Conservation (phyloP, 768 basidiomycete species). For the Amanita polypyramis region DNA sequence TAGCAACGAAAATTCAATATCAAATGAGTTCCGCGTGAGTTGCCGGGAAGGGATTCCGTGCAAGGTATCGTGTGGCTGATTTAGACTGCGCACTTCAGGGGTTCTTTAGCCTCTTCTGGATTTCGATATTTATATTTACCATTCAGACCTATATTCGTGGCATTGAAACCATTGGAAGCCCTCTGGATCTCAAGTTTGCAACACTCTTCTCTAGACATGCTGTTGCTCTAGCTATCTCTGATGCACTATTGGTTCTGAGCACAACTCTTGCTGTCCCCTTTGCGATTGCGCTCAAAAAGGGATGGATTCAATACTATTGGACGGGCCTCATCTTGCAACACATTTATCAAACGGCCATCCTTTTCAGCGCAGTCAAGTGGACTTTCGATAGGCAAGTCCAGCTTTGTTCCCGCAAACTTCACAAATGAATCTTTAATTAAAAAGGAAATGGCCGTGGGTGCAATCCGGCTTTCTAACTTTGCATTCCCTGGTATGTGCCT, state of each 20-base stretch:
- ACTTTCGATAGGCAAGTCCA: conserved; percentile 66
- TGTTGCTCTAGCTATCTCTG: conserved; percentile 71
- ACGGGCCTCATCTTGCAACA: conserved; percentile 75
- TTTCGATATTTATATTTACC: conserved; percentile 75
- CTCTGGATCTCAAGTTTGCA: conserved; percentile 74
- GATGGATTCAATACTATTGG: conserved; percentile 79
- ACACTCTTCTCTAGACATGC: conserved; percentile 83
- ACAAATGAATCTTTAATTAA: not conserved
- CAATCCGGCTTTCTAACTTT: conserved; percentile 86
- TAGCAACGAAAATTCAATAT: conserved; percentile 56
- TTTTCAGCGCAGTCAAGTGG: conserved; percentile 76
- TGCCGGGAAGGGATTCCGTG: not conserved
- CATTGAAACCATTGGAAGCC: conserved; percentile 68
- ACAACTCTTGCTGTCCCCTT: conserved; percentile 80
- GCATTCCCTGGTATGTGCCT: conserved; percentile 62
- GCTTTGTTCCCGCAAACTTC: not conserved
- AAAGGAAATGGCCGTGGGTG: conserved; percentile 96
- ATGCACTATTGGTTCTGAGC: conserved; percentile 67
- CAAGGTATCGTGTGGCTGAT: not conserved
- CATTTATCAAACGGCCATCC: conserved; percentile 57
- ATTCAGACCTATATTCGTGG: conserved; percentile 68
- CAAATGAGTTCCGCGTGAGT: conserved; percentile 77
- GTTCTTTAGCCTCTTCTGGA: conserved; percentile 94
- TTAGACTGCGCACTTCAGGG: conserved; percentile 37
- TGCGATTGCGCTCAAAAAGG: conserved; percentile 61